Evolutionary conservation across 1,284 basidiomycete genomes (phyloP), one percentile per base, ranked within the genome.

Genomic region (Fomitopsis betulina): DNA sequence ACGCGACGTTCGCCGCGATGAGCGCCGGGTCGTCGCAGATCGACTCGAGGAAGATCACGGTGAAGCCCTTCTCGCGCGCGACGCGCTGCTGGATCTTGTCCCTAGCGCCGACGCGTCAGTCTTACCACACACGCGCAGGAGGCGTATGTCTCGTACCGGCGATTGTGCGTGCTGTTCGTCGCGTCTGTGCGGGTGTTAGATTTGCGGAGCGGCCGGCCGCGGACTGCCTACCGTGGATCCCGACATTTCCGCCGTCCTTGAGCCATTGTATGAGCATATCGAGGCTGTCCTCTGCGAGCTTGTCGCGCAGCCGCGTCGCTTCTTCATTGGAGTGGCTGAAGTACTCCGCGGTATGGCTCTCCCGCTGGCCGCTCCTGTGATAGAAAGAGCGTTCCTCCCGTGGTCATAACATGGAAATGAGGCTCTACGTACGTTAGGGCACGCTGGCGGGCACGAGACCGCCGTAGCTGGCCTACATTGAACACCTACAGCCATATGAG

Each of bases 241-340:
- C 97, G 35, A 99, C 96, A 69, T 99, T 99, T 0, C 97, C 96
- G 15, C 94, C 94, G 43, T 89, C 86, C 75, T 93, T 95, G 57
- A 99, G 76, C 96, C 97, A 99, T 42, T 84, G 79, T 63, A 99
- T 98, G 42, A 99, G 76, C 83, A 93, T 94, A 65, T 99, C 96
- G 47, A 99, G 76, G 72, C 94, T 94, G 70, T 99, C 96, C 63
- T 86, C 85, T 0, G 97, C 94, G 57, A 99, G 82, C 65, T 83
- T 79, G 68, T 98, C 95, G 8, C 97, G 85, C 42, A 85, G 79
- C 61, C 82, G 82, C 40, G 84, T 91, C 1, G 91, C 96, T 59
- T 91, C 83, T 17, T 80, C 78, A 69, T 99, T 98, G 58, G 86
- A 79, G 58, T 94, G 90, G 72, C 91, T 94, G 75, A 99, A 99